Evolutionary conservation across 495 filamentous ascomycete species (phyloP), one percentile per base, ranked within the genome.

Genomic region (Penicillium macrosclerotiorum): DNA sequence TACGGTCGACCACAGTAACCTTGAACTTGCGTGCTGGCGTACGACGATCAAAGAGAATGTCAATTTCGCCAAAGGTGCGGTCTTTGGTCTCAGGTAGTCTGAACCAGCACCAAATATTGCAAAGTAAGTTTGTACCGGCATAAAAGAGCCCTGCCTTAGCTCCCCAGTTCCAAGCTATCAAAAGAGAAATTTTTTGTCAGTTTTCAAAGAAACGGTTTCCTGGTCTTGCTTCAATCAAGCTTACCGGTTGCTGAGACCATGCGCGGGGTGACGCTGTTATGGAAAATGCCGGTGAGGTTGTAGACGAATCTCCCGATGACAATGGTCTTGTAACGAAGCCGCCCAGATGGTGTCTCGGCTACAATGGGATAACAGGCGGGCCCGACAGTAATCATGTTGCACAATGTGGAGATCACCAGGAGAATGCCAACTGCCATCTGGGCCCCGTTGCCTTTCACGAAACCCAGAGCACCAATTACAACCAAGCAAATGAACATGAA

Each of bases 51-150:
- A 82, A 84, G 39, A 82, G 63, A 26, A 81, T 65, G 51, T 82
- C 79, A 17, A 84, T 65, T 56, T 77, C 77, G 2, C 68, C 72
- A 54, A 71, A 79, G 12, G 79, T 80, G 16, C 74, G 67, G 46
- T 65, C 48, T 37, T 62, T 61, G 2, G 75, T 73, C 45, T 77
- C 74, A 8, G 74, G 62, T 11, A 74, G 54, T 3, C 69, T 59
- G 51, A 71, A 72, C 50, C 51, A 74, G 24, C 52, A 47, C 66
- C 68, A 73, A 7, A 65, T 34, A 9, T 48, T 46, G 22, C 53
- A 59, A 22, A 64, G 30, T 9, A 64, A 45, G 8, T 49, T 49
- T 1, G 58, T 58, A 8, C 51, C 58, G 8, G 52, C 64, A 54
- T 64, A 71, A 51, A 73, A 68, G 54, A 64, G 65, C 0, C 44